Evolutionary conservation across 2,329 filamentous ascomycete species (phyloP).

Genomic region (Stachybotrys echinatus): DNA sequence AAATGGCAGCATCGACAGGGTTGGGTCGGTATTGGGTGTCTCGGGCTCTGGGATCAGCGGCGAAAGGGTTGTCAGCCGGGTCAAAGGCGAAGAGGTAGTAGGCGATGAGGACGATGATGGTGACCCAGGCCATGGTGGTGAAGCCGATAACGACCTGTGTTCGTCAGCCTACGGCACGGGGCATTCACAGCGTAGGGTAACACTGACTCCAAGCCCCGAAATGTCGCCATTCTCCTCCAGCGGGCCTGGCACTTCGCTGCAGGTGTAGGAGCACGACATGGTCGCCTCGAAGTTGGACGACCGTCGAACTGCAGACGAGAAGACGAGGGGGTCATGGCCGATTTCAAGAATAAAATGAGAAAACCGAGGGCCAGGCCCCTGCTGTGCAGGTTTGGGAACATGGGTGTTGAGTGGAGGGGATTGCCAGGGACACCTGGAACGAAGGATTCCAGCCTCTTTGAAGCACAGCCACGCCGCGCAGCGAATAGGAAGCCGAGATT

Average conservation of each 20-base stretch:
- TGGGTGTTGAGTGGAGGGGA: too few relatives aligned
- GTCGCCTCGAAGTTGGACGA: too few relatives aligned
- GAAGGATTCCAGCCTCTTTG: too few relatives aligned
- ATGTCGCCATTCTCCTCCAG: background rate
- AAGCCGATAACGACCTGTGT: background rate
- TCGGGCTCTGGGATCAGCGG: background rate
- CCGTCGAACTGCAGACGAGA: too few relatives aligned
- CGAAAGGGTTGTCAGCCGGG: background rate
- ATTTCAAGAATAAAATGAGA: background rate
- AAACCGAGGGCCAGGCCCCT: too few relatives aligned
- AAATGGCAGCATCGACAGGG: background rate
- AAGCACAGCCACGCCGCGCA: too few relatives aligned
- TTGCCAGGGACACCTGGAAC: too few relatives aligned
- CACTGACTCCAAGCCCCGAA: background rate
- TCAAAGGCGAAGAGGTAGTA: background rate
- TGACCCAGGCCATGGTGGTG: background rate
- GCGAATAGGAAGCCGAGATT: too few relatives aligned
- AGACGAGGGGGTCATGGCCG: too few relatives aligned
- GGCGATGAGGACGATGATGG: background rate
- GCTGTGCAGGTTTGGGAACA: too few relatives aligned
- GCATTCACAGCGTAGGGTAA: background rate
- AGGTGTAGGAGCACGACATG: background rate
- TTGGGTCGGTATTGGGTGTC: background rate
- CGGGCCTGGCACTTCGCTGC: background rate
- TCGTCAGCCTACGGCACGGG: background rate